Evolutionary conservation across 169 alveolate species (phyloP).

Genomic region (Eimeria praecox): DNA sequence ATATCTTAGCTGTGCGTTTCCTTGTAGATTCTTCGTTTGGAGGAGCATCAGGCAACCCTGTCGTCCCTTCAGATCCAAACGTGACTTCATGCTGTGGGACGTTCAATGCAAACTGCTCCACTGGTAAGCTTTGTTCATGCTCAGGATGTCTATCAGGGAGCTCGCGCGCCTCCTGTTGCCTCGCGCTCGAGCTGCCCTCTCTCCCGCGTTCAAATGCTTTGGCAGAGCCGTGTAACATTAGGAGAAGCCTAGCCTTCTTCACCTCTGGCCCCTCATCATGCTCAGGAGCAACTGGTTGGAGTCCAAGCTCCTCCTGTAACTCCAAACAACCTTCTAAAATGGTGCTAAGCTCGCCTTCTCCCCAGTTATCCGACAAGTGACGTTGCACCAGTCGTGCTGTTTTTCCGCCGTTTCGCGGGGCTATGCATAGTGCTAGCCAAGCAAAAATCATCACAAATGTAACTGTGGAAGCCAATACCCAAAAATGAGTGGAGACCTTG

Average conservation of each 20-base stretch:
- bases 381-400: slow-evolving; percentile 14
- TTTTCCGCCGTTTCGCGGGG: background rate
- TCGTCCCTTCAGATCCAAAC: background rate
- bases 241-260: slow-evolving; percentile 24
- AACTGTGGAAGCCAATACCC: background rate
- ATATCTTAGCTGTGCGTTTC: background rate
- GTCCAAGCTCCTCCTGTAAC: background rate
- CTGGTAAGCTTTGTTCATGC: background rate
- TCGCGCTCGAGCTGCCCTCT: background rate
- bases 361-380: background rate
- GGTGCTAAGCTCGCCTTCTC: background rate
- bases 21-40: background rate
- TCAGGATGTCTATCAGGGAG: background rate
- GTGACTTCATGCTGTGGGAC: background rate
- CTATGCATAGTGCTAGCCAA: background rate
- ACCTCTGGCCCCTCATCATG: background rate
- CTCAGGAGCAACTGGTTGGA: background rate
- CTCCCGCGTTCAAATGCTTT: background rate
- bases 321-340: background rate
- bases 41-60: background rate
- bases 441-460: background rate
- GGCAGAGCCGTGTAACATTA: background rate
- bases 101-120: background rate
- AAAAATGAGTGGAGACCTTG: background rate
- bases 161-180: background rate